phyloP scores from a whole-genome alignment of 805 yeast species.

The Candida arabinofermentans region DNA sequence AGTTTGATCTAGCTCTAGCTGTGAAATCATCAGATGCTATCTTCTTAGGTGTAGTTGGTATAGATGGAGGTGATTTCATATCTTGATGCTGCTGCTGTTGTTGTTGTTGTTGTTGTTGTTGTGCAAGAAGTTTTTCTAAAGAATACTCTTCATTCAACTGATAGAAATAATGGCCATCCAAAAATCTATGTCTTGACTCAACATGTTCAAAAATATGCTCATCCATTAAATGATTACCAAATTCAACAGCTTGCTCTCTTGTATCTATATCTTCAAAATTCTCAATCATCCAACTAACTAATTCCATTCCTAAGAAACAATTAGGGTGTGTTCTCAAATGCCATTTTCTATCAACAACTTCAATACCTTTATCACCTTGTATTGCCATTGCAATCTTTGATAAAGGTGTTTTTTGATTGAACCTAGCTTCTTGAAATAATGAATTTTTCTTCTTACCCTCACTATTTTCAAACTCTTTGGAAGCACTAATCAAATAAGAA shows the following conservation, averaged over 20 bases:
- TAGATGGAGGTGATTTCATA: slow-evolving; percentile 11
- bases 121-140: slow-evolving; percentile 21
- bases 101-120: background rate
- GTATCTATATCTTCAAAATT: slow-evolving; percentile 75
- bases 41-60: slow-evolving; percentile 11
- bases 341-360: slow-evolving; percentile 81
- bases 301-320: slow-evolving; percentile 81
- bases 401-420: slow-evolving; percentile 48
- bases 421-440: slow-evolving; percentile 26
- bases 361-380: slow-evolving; percentile 62
- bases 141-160: slow-evolving; percentile 56
- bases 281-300: slow-evolving; percentile 81
- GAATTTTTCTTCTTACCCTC: slow-evolving; percentile 14
- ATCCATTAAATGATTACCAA: slow-evolving; percentile 75
- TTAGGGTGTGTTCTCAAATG: slow-evolving; percentile 75
- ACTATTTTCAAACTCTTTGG: slow-evolving; percentile 19
- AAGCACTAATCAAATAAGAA: slow-evolving; percentile 47
- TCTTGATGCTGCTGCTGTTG: slow-evolving; percentile 3
- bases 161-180: slow-evolving; percentile 93
- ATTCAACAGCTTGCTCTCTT: slow-evolving; percentile 77
- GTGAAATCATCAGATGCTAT: background rate
- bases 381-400: slow-evolving; percentile 57
- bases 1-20: slow-evolving; percentile 10
- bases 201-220: slow-evolving; percentile 76
- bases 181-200: slow-evolving; percentile 72